Evolutionary conservation across 192 early-diverging fungal genomes (phyloP).

Genomic region (Rhizophagus sp.): DNA sequence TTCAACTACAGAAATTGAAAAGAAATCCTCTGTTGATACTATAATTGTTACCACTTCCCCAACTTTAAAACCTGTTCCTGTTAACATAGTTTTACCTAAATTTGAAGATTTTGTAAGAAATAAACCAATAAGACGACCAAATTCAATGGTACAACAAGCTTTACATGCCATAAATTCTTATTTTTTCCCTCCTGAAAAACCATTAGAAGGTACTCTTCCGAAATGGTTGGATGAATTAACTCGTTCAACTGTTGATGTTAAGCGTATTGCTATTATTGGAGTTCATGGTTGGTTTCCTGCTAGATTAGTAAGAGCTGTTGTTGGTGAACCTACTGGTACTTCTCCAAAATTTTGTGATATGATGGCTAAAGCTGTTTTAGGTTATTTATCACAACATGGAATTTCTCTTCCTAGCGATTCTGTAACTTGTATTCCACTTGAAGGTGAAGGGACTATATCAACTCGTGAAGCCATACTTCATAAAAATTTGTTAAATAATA

Average conservation of each 20-base stretch:
- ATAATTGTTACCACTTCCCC: not conserved
- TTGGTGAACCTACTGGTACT: conserved; percentile 94
- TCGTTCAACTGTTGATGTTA: conserved; percentile 38
- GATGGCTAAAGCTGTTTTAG: conserved; percentile 70
- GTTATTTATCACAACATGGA: conserved; percentile 55
- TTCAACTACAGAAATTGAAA: not conserved
- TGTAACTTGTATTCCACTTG: conserved; percentile 80
- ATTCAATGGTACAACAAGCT: conserved; percentile 14
- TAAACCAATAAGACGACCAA: not conserved
- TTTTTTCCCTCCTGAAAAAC: conserved; percentile 23
- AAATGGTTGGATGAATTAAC: conserved; percentile 28
- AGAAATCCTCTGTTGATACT: not conserved
- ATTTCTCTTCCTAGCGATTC: conserved; percentile 45
- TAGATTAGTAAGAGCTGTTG: conserved; percentile 67
- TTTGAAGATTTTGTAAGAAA: conserved; percentile 16
- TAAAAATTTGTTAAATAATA: conserved; percentile 64
- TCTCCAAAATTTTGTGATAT: conserved; percentile 86
- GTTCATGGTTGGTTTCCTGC: conserved; percentile 91
- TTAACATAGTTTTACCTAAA: conserved; percentile 6
- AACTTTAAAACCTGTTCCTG: not conserved
- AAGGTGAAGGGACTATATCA: conserved; percentile 91
- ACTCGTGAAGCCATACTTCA: conserved; percentile 84
- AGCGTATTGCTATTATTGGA: conserved; percentile 76
- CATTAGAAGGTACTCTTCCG: not conserved
- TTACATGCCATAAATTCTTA: conserved; percentile 30